Base-by-base conservation (phyloP, 768 basidiomycete species). In the Scleroderma bovista region DNA sequence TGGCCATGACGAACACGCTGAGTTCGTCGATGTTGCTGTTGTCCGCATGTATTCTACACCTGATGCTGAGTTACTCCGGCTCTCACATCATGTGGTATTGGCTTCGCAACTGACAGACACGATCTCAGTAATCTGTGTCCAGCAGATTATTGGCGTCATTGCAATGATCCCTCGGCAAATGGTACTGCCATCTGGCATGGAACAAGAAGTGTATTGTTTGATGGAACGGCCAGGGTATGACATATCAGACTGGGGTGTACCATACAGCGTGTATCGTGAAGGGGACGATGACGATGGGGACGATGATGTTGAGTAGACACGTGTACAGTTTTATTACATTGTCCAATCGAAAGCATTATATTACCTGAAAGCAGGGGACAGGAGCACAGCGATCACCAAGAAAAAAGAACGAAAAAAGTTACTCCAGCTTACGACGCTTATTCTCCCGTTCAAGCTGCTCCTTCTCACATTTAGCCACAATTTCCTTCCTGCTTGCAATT, bases 181-280 rank as follows among this genome's bases (percentile, higher is more conserved):
- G 26, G 26, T 9, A 5, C 9, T 29, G 26, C 26, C 16, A 43
- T 44, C 15, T 3, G n/a, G 12, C n/a, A 33, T 7, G 17, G 31
- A 8, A 23, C 29, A 0, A 36, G 36, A 13, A 23, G 15, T 3
- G 42, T 19, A 32, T 22, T 53, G 50, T 38, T 23, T 53, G 38
- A 33, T 53, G 17, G 51, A 53, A 24, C 40, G 40, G 8, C 48
- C 48, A 9, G 52, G 52, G 8, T 37, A 45, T n/a, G 36, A 53
- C 32, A 32, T 53, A 7, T 22, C 37, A 33, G 16, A 48, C 26
- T 23, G 26, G 7, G 50, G 50, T 6, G 44, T 38, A 38, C 26
- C 26, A 5, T 29, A 29, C 26, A 29, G 26, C 9, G 6, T 9
- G 8, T 20, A 44, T 19, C 13, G 23, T 6, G 31, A 12, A n/a